phyloP scores from a whole-genome alignment of 139 green algal genomes.

The Raphidocelis subcapitata region DNA sequence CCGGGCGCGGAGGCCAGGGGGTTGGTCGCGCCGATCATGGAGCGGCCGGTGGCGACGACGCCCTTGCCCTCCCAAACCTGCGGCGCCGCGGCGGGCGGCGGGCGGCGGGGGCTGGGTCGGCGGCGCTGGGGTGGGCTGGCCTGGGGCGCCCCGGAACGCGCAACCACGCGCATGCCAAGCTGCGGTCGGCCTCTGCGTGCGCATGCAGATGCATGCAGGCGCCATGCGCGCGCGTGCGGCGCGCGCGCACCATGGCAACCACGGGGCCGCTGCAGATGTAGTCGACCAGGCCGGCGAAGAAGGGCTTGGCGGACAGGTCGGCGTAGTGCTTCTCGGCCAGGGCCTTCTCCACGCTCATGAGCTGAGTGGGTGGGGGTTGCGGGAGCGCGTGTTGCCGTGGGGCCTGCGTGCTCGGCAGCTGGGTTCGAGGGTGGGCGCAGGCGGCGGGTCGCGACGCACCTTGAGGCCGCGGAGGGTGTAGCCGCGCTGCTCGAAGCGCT shows the following conservation, averaged over 20 bases:
- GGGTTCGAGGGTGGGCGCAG: too few species aligned
- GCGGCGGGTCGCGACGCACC: neutral
- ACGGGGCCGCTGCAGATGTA: slow-evolving; percentile 89
- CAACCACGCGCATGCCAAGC: too few species aligned
- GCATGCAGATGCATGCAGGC: neutral
- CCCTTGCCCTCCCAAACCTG: slow-evolving; percentile 73
- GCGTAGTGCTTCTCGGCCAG: slow-evolving; percentile 91
- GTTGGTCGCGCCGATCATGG: slow-evolving; percentile 93
- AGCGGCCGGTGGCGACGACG: slow-evolving; percentile 74
- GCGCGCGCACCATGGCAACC: slow-evolving; percentile 83
- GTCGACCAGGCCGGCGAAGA: slow-evolving; percentile 83
- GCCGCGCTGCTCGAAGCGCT: slow-evolving; percentile 76
- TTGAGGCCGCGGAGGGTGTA: slow-evolving; percentile 86
- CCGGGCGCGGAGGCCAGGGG: slow-evolving; percentile 76
- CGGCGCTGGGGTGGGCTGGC: too few species aligned
- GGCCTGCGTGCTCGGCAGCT: too few species aligned
- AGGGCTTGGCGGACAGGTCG: slow-evolving; percentile 87
- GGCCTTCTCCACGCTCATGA: slow-evolving; percentile 75
- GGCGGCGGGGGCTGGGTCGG: neutral
- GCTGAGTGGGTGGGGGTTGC: slow-evolving; percentile 2
- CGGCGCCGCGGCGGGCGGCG: neutral
- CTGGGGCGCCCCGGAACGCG: too few species aligned
- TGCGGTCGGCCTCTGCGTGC: neutral
- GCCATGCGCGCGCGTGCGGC: slow-evolving; percentile 1
- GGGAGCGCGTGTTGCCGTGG: too few species aligned